phyloP scores from a whole-genome alignment of 2,329 filamentous ascomycete species.

The Cytospora leucostoma region DNA sequence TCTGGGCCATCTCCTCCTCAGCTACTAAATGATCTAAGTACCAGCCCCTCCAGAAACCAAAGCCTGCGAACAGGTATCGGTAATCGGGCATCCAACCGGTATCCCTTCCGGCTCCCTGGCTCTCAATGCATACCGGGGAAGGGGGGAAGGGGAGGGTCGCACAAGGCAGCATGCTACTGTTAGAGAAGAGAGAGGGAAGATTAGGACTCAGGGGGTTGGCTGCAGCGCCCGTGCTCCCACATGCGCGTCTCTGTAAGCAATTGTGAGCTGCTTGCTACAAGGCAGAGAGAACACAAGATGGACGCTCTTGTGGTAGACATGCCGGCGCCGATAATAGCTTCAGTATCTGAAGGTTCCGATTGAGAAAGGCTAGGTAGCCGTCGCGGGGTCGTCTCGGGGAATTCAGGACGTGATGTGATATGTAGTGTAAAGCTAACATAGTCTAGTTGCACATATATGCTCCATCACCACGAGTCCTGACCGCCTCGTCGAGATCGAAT shows the following conservation, averaged over 20 bases:
- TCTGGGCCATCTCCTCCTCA: background rate
- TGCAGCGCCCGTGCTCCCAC: background rate
- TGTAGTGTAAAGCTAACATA: background rate
- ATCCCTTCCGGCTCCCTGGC: background rate
- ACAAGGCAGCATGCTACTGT: background rate
- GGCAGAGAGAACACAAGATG: background rate
- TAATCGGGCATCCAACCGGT: background rate
- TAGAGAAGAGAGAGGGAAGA: background rate
- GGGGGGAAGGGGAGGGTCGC: background rate
- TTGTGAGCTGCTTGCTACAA: background rate
- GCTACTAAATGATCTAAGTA: background rate
- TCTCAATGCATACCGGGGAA: background rate
- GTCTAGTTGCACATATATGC: background rate
- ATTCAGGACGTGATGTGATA: no score
- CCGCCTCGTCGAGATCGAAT: conserved; percentile 13
- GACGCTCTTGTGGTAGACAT: background rate
- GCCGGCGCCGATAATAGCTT: background rate
- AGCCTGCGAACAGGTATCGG: background rate
- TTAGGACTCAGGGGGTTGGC: background rate
- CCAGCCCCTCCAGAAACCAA: no score
- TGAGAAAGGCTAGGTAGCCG: no score
- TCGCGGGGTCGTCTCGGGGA: no score
- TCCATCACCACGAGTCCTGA: conserved; percentile 18
- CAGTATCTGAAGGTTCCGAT: no score
- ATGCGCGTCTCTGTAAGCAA: background rate